These are phyloP conservation scores for Yarrowia sp. DNA, from an alignment of 805 yeast species.

Conservation along the genomic window DNA sequence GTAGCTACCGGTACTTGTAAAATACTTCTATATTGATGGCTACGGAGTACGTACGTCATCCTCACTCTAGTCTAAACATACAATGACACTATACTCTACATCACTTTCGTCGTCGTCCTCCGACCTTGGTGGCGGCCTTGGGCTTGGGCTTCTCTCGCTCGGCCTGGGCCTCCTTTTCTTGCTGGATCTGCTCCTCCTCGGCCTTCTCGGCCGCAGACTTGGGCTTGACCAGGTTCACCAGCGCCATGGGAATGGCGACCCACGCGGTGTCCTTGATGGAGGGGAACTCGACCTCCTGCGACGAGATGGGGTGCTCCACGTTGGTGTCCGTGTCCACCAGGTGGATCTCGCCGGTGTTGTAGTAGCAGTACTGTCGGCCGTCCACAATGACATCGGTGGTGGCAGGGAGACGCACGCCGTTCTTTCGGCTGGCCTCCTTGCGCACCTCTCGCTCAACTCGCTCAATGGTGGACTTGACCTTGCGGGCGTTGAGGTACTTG, in stretches of 20 bases:
- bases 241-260: conserved; percentile 33
- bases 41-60: too few relatives aligned
- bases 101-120: conserved; percentile 29
- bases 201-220: conserved; percentile 24
- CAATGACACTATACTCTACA: too few relatives aligned
- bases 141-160: conserved; percentile 28
- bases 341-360: conserved; percentile 36
- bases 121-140: conserved; percentile 31
- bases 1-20: too few relatives aligned
- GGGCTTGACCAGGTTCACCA: conserved; percentile 31
- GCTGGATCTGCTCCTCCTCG: background rate
- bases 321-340: conserved; percentile 35
- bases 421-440: conserved; percentile 24
- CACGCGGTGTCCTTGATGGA: conserved; percentile 39
- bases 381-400: conserved; percentile 20
- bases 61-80: too few relatives aligned
- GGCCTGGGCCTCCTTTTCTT: conserved; percentile 16
- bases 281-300: conserved; percentile 38
- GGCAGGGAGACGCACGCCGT: conserved; percentile 17
- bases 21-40: too few relatives aligned
- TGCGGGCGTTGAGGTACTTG: conserved; percentile 42
- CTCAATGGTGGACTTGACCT: conserved; percentile 27
- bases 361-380: conserved; percentile 25
- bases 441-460: conserved; percentile 26
- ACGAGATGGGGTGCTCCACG: conserved; percentile 36